Percentiles rank a stretch among this genome's conserved stretches.
These are phyloP conservation scores for Sophora flavescens DNA, from an alignment of 306 rosid genomes.

Conservation along the genomic window DNA sequence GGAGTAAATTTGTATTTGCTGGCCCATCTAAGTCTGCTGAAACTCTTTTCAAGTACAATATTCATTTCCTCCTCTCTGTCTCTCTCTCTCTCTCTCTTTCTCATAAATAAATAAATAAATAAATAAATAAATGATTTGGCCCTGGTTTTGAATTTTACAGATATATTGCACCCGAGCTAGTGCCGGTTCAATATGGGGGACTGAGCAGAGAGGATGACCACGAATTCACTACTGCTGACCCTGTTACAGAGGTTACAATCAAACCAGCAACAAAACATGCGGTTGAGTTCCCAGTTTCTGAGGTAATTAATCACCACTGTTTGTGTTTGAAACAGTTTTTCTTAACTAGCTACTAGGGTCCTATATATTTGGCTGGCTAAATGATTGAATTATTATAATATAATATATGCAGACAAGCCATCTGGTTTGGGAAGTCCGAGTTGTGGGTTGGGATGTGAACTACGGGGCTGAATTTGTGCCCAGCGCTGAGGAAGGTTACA, in stretches of 20 bases:
- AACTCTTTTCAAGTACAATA: slow-evolving; percentile 78
- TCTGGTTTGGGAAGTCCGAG: slow-evolving; percentile 86
- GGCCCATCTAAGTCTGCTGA: slow-evolving; percentile 83
- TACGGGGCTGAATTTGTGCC: slow-evolving; percentile 94
- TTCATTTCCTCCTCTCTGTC: too few relatives aligned
- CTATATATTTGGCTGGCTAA: background rate
- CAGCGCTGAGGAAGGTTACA: slow-evolving; percentile 72
- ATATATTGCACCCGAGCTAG: slow-evolving; percentile 82
- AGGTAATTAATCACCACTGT: slow-evolving; percentile 70
- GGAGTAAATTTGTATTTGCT: slow-evolving; percentile 92
- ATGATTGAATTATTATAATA: background rate
- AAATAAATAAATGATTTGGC: too few relatives aligned
- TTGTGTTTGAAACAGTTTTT: background rate
- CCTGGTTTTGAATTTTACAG: slow-evolving; percentile 53
- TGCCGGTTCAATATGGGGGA: slow-evolving; percentile 91
- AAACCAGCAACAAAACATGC: slow-evolving; percentile 77
- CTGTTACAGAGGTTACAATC: slow-evolving; percentile 75
- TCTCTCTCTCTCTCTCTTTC: too few relatives aligned
- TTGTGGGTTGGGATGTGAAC: slow-evolving; percentile 85
- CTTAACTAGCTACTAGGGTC: background rate
- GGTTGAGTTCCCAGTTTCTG: slow-evolving; percentile 75
- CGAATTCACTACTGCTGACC: slow-evolving; percentile 74
- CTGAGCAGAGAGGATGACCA: slow-evolving; percentile 77
- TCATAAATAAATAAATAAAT: too few relatives aligned
- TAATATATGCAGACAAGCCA: slow-evolving; percentile 55